Conservation (phyloP, 305 asterid genomes). For the Ruellia speciosa region DNA sequence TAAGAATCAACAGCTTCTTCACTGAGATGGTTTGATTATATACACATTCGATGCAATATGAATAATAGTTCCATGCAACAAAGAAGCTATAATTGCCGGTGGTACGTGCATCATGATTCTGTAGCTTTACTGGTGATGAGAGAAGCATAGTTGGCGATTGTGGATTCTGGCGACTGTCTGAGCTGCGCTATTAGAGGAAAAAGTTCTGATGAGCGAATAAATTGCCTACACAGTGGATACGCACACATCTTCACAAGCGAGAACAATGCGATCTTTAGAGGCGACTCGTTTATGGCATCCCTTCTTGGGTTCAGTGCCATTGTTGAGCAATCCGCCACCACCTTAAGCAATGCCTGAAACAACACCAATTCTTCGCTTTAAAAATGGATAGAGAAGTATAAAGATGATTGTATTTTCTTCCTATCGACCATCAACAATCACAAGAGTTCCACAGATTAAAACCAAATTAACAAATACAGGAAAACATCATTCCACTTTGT, state of each 20-base stretch:
- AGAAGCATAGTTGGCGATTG: constrained; percentile 80
- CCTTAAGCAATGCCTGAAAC: constrained; percentile 75
- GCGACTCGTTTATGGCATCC: constrained; percentile 76
- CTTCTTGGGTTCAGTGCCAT: constrained; percentile 70
- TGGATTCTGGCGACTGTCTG: constrained; percentile 85
- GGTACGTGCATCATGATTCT: constrained; percentile 30
- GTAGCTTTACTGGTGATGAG: constrained; percentile 61
- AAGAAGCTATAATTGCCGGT: not conserved
- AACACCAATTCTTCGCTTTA: constrained; percentile 13
- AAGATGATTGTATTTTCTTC: no score
- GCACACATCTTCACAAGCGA: constrained; percentile 92
- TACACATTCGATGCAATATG: no score
- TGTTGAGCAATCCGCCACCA: constrained; percentile 72
- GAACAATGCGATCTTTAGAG: constrained; percentile 78
- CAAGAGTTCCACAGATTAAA: not conserved
- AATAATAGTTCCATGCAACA: not conserved
- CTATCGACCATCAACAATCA: not conserved
- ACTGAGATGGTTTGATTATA: no score
- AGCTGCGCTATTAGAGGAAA: constrained; percentile 72
- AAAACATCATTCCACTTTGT: not conserved
- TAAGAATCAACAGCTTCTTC: no score
- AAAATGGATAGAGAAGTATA: not conserved
- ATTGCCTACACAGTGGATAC: constrained; percentile 71
- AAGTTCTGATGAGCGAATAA: constrained; percentile 66
- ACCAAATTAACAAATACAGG: not conserved